Base-by-base conservation (phyloP, 2,329 filamentous ascomycete genomes). In the Fusarium sp. region DNA sequence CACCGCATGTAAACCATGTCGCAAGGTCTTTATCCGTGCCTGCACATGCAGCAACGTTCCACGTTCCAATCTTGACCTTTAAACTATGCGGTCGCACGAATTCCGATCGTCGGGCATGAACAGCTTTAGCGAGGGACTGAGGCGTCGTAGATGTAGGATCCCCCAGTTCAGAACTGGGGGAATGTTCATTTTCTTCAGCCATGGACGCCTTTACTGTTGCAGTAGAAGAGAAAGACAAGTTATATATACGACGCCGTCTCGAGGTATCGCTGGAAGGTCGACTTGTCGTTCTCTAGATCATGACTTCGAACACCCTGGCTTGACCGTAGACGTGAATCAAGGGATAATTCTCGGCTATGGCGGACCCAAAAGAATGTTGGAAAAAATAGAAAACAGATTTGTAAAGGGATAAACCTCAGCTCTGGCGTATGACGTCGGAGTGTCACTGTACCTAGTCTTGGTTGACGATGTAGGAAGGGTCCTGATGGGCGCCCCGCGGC, bases 1-100 rank as follows among this genome's bases (percentile, higher is more conserved):
- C 88, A 18, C 91, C 92, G 13, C 90, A 85, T 10, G 97, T 87
- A 78, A 99, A 98, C 96, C 96, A 99, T 32, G 88, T 89, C 10
- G 89, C 92, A 7, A 99, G 83, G 77, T 98, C 96, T 72, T 93
- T 92, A 79, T 97, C 94, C 1, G 94, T 94, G 25, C 92, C 94
- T 14, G 92, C 89, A 70, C 92, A 90, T 2, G 91, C 90, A 6
- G 94, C 96, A 18, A 97, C 93, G 80, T 99, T 99, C 96, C 96
- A 99, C 0, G 93, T 92, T 44, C 95, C 96, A 54, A 99, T 87
- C 81, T 98, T 98, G 79, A 99, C 88, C 70, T 90, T 91, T 73
- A 97, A 88, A 53, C 87, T 87, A 77, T 90, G 90, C 45, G 90
- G 88, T 40, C 90, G 88, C 27, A 92, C 91, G 78, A 94, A 99